Conservation (phyloP, 371 early-diverging fungal species). For the Mortierella sp. region DNA sequence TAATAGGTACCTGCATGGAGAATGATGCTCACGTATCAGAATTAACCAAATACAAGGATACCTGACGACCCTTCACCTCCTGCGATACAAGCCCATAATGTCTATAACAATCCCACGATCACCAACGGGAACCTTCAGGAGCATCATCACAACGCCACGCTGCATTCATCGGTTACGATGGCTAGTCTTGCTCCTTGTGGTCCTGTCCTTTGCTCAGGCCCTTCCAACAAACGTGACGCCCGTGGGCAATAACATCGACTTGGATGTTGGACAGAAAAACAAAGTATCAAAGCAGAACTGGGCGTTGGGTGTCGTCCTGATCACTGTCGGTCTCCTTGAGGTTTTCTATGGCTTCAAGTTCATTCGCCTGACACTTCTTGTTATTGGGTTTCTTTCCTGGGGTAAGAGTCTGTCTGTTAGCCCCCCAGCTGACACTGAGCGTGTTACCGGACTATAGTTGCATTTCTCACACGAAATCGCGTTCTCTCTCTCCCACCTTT, state of each 20-base stretch:
- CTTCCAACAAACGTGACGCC: constrained; percentile 33
- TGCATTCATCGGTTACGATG: not conserved
- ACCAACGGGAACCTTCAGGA: not conserved
- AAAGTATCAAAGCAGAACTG: constrained; percentile 23
- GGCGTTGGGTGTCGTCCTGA: constrained; percentile 37
- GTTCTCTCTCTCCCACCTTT: not conserved
- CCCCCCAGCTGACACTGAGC: no score
- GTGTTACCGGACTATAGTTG: no score
- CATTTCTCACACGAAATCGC: no score
- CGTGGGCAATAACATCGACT: not conserved
- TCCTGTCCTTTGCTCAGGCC: constrained; percentile 11
- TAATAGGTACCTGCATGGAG: no score
- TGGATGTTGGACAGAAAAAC: constrained; percentile 33
- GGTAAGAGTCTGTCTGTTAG: constrained; percentile 11
- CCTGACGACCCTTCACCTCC: no score
- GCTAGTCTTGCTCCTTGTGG: not conserved
- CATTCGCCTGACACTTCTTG: constrained; percentile 49
- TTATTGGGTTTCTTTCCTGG: constrained; percentile 51
- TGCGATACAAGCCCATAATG: not conserved
- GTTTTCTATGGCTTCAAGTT: constrained; percentile 55
- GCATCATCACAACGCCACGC: not conserved
- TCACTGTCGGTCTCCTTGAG: constrained; percentile 39
- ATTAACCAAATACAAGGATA: no score
- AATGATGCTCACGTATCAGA: no score
- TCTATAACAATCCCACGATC: not conserved